These are phyloP conservation scores for Cladosporium sp. DNA, from an alignment of 2,329 filamentous ascomycete genomes.

Conservation along the genomic window DNA sequence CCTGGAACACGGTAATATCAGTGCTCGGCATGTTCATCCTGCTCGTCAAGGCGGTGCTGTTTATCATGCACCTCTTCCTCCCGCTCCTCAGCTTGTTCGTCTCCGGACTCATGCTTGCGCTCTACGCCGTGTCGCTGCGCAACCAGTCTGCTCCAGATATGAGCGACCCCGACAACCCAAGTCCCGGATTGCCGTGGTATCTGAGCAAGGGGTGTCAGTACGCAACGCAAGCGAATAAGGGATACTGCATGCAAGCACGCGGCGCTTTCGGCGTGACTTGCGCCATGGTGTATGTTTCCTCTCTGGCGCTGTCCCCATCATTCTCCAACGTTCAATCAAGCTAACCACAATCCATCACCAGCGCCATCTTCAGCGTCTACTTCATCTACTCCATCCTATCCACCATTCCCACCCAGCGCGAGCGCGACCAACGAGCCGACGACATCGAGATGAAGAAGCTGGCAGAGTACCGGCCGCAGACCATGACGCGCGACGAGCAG, in stretches of 20 bases:
- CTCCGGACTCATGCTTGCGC: constrained; percentile 51
- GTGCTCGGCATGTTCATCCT: constrained; percentile 71
- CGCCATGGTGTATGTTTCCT: constrained; percentile 58
- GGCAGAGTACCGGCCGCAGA: constrained; percentile 39
- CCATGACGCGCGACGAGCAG: constrained; percentile 40
- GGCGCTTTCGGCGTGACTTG: constrained; percentile 58
- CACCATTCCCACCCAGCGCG: constrained; percentile 38
- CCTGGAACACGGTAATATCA: constrained; percentile 70
- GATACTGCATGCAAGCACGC: constrained; percentile 63
- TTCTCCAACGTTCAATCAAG: not conserved
- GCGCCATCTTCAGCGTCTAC: constrained; percentile 55
- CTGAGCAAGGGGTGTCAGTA: constrained; percentile 59
- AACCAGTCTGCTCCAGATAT: constrained; percentile 70
- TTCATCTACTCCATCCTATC: constrained; percentile 54
- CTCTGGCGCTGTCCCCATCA: not conserved
- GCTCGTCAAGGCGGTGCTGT: constrained; percentile 61
- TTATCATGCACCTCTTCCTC: constrained; percentile 65
- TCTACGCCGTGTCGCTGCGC: constrained; percentile 62
- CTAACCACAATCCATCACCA: constrained; percentile 26
- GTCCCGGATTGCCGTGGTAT: constrained; percentile 65
- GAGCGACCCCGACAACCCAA: constrained; percentile 57
- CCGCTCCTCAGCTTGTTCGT: constrained; percentile 57
- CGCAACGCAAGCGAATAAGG: constrained; percentile 43
- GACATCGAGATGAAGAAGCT: constrained; percentile 48
- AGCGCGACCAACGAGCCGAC: constrained; percentile 25